Evolutionary conservation across 2,329 filamentous ascomycete species (phyloP).

Genomic region (Aspergillus sp.): DNA sequence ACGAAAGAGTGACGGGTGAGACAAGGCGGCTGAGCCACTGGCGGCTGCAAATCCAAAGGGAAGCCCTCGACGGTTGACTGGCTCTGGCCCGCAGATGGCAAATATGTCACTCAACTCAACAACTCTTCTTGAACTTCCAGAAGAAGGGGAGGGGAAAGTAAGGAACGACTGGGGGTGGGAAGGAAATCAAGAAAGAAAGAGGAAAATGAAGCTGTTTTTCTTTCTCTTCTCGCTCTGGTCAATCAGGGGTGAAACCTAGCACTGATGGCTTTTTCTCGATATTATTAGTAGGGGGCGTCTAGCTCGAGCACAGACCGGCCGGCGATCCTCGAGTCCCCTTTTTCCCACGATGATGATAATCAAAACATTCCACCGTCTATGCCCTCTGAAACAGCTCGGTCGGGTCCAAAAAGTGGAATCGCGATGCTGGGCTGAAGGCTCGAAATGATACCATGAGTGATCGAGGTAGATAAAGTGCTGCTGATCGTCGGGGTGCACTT

Average conservation of each 20-base stretch:
- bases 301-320: slow-evolving; percentile 19
- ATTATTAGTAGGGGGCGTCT: slow-evolving; percentile 18
- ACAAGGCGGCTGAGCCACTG: slow-evolving; percentile 17
- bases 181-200: not conserved
- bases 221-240: not conserved
- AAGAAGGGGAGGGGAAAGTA: not conserved
- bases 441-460: not conserved
- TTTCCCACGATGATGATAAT: slow-evolving; percentile 10
- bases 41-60: slow-evolving; percentile 5
- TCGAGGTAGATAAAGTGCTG: not conserved
- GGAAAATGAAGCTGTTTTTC: slow-evolving; percentile 1
- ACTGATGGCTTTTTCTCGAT: not conserved
- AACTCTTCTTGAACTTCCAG: not conserved
- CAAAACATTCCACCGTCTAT: not conserved
- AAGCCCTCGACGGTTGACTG: not conserved
- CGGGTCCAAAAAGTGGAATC: not conserved
- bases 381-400: slow-evolving; percentile 7
- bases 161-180: slow-evolving; percentile 1
- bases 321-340: slow-evolving; percentile 24
- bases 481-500: not conserved
- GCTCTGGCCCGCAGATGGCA: slow-evolving; percentile 3
- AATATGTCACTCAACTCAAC: not conserved
- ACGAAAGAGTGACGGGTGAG: slow-evolving; percentile 15
- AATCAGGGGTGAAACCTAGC: slow-evolving; percentile 6
- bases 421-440: not conserved